Conservation (phyloP, 2,329 filamentous ascomycete genomes). For the Phoma sp. region DNA sequence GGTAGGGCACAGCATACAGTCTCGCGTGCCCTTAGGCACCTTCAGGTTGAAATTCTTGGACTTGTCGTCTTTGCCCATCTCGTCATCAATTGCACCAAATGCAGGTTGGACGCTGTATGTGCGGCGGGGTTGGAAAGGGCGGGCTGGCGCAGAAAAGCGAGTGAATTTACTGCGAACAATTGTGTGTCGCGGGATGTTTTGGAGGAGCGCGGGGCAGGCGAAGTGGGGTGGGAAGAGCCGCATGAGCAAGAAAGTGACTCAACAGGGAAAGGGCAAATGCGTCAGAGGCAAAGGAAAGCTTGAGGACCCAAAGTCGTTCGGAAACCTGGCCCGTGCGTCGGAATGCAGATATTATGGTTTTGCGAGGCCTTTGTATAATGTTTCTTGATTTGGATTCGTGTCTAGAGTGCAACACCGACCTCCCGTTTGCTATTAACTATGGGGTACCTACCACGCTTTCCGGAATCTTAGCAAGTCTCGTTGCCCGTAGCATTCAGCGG, state of each 20-base stretch:
- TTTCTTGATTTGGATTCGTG: background rate
- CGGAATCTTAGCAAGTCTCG: conserved; percentile 80
- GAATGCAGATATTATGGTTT: background rate
- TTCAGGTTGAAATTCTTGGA: conserved; percentile 70
- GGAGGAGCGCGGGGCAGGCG: conserved; percentile 37
- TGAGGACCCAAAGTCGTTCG: conserved; percentile 2
- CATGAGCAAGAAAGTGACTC: conserved; percentile 40
- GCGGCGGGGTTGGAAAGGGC: conserved; percentile 20
- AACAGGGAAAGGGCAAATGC: conserved; percentile 28
- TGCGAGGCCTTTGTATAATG: background rate
- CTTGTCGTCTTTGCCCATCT: conserved; percentile 56
- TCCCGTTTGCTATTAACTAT: too few species aligned
- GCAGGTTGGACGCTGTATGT: conserved; percentile 24
- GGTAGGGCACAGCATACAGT: conserved; percentile 69
- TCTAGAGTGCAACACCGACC: background rate
- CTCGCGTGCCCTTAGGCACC: conserved; percentile 88
- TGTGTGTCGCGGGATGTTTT: conserved; percentile 28
- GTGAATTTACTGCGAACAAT: conserved; percentile 23
- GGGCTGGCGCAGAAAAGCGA: conserved; percentile 14
- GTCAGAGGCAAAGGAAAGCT: conserved; percentile 18
- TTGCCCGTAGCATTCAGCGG: conserved; percentile 89
- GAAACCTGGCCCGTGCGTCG: conserved; percentile 13
- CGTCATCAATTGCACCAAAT: conserved; percentile 31
- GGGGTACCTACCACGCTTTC: conserved; percentile 47
- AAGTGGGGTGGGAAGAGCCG: conserved; percentile 40